Base-by-base conservation (phyloP, 2,329 filamentous ascomycete species). In the Colletotrichum chlorophyti region DNA sequence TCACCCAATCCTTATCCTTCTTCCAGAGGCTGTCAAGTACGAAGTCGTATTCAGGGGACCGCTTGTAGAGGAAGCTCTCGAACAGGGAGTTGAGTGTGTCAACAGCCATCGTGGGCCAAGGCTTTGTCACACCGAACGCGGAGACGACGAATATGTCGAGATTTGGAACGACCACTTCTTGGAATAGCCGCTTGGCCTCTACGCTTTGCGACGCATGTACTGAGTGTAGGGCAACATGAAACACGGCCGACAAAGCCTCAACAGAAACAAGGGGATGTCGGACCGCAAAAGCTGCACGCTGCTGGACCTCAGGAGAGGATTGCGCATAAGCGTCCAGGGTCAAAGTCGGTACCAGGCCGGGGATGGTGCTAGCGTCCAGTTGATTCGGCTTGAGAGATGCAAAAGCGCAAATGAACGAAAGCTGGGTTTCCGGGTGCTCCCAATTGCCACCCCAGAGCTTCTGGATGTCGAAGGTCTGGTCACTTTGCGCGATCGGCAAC, bases 341-440 rank as follows among this genome's bases (percentile, higher is more conserved):
- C 69, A 97, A 96, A 3, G 92, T 91, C 21, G 87, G 83, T 53
- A 91, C 85, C 31, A 98, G 82, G 29, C 89, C 86, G 1, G 93
- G 94, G 58, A 98, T 95, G 31, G 90, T 90, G 11, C 88, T 90
- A 3, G 91, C 90, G 70, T 98, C 93, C 23, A 97, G 82, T 66
- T 93, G 85, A 24, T 91, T 85, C 0, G 89, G 83, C 11, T 84
- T 85, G 54, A 93, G 83, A 4, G 90, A 91, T 19, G 94, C 82
- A 70, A 94, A 97, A 15, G 93, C 93, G 63, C 90, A 89, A 51
- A 98, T 85, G 70, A 98, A 97, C n/a, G 93, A 96, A 31, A 99
- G 79, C 64, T 98, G 94, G 0, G 95, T 91, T 62, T 96, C 88
- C 12, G 90, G 85, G 65, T 96, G 86, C 62, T 89, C 86, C 94